Evolutionary conservation across 2,329 filamentous ascomycete genomes (phyloP).

Genomic region (Trichoderma arundinaceum): DNA sequence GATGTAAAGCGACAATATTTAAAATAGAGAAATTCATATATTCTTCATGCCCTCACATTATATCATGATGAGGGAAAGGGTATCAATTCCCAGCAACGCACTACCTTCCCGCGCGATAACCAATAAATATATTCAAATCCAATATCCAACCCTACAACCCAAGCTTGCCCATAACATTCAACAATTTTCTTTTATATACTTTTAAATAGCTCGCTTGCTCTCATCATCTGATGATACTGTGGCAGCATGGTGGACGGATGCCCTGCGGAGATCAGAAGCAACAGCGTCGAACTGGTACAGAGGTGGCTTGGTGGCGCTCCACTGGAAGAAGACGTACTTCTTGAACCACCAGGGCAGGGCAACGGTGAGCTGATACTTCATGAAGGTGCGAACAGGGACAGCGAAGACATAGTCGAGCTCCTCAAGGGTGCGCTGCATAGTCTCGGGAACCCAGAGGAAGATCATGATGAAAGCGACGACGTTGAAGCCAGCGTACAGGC

Average conservation of each 20-base stretch:
- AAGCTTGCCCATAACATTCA: neutral
- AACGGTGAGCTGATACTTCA: slow-evolving; percentile 45
- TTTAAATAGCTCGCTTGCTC: slow-evolving; percentile 22
- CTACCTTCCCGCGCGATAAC: neutral
- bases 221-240: slow-evolving; percentile 18
- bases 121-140: slow-evolving; percentile 17
- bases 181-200: neutral
- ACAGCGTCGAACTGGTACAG: slow-evolving; percentile 47
- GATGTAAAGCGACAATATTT: neutral
- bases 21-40: slow-evolving; percentile 2
- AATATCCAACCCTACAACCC: slow-evolving; percentile 7
- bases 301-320: slow-evolving; percentile 43
- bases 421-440: slow-evolving; percentile 59
- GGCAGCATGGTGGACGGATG: slow-evolving; percentile 26
- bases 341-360: slow-evolving; percentile 45
- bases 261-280: slow-evolving; percentile 31
- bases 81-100: slow-evolving; percentile 25
- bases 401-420: slow-evolving; percentile 59
- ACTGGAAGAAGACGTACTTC: slow-evolving; percentile 43
- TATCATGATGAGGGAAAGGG: slow-evolving; percentile 30
- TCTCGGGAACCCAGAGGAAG: slow-evolving; percentile 56
- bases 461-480: slow-evolving; percentile 60
- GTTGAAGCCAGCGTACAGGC: slow-evolving; percentile 63
- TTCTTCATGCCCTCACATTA: slow-evolving; percentile 17
- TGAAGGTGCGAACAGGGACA: slow-evolving; percentile 52